Evolutionary conservation across 2,329 filamentous ascomycete species (phyloP), one percentile per base, ranked within the genome.

Genomic region (Neophaeococcomyces mojaviensis): DNA sequence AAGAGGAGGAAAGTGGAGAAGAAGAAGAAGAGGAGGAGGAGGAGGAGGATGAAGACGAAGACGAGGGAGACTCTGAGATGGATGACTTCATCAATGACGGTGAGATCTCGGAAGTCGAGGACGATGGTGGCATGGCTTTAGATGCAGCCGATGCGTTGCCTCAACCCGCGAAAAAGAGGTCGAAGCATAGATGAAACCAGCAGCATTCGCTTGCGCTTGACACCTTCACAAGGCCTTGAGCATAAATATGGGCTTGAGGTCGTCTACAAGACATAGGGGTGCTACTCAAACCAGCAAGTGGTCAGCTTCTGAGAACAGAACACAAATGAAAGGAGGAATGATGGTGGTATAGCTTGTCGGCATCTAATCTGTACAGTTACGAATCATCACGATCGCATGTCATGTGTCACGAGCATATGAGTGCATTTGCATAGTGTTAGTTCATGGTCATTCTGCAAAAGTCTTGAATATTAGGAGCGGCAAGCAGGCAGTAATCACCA

Each of bases 111-210:
- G 64, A 66, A 3, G 66, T 63, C 28, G 65, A 64, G 2, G 71
- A 72, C 13, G 68, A 72, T 33, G 74, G 70, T 6, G 73, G 61
- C 1, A 70, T 72, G n/a, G 45, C 46, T 13, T 31, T 55, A 10
- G 41, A 49, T 7, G 46, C 45, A 30, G 71, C 73, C 54, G 68
- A 68, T 1, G 61, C 78, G 2, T 75, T 79, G 18, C 77, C 79
- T 49, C 74, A 81, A 33, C 47, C 47, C 9, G 31, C 44, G 15
- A 40, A 44, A n/a, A 49, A 49, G 33, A 49, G 42, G 32, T 40
- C 44, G 13, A 46, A 47, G 30, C 35, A 44, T n/a, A 16, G 37
- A 26, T 49, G 37, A 49, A 19, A 33, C 15, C 6, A 32, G 24
- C 5, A 7, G 24, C 39, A 22, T 8, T n/a, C n/a, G n/a, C n/a